A percentile compares a stretch with the other conserved stretches of the same genome.
These are phyloP conservation scores for Inonotus hispidus DNA, from an alignment of 1,284 basidiomycete genomes.

Conservation along the genomic window DNA sequence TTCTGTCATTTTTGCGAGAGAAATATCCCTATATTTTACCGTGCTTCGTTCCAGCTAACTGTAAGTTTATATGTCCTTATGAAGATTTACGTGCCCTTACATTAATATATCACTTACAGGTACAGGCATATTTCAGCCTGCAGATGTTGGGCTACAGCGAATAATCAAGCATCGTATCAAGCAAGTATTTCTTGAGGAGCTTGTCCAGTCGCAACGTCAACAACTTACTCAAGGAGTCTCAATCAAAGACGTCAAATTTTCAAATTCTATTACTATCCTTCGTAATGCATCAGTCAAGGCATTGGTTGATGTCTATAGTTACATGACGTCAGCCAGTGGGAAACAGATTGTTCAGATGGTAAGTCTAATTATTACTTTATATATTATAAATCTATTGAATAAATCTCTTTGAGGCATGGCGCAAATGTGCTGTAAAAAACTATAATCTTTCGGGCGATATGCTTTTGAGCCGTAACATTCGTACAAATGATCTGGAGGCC, in stretches of 20 bases:
- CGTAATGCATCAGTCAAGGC: constrained; percentile 21
- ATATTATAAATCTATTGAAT: neutral
- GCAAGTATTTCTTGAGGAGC: constrained; percentile 11
- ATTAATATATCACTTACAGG: neutral
- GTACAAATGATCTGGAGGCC: neutral
- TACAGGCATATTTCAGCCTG: constrained; percentile 24
- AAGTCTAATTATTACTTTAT: neutral
- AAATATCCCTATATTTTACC: constrained; percentile 23
- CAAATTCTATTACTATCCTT: constrained; percentile 15
- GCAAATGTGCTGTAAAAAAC: neutral
- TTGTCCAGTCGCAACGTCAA: constrained; percentile 8
- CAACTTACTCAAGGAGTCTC: neutral
- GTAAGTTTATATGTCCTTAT: constrained; percentile 17
- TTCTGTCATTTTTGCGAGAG: constrained; percentile 27
- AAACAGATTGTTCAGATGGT: neutral
- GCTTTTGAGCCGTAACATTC: neutral
- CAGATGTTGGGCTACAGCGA: constrained; percentile 27
- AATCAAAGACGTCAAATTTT: constrained; percentile 18
- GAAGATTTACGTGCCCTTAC: neutral
- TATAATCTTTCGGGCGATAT: neutral
- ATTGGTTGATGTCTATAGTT: constrained; percentile 19
- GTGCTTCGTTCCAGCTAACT: constrained; percentile 24
- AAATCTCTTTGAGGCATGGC: neutral
- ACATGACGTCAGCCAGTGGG: neutral
- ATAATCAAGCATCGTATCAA: constrained; percentile 24